Base-by-base conservation (phyloP, 768 basidiomycete genomes). In the Xerocomus spinulosus region DNA sequence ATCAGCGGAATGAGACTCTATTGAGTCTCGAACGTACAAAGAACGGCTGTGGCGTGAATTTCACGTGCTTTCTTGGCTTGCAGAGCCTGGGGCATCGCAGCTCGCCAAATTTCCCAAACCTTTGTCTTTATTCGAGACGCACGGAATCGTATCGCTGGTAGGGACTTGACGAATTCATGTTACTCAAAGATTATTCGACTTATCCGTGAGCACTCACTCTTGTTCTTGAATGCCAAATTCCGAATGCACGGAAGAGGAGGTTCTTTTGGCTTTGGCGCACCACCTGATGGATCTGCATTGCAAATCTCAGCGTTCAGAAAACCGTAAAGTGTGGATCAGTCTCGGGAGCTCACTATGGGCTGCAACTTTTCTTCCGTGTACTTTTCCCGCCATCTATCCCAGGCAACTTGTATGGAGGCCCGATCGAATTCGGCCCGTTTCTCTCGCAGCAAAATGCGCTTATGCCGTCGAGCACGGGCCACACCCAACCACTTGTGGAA, bases 321-420 rank as follows among this genome's bases (percentile, higher is more conserved):
- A n/a, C n/a, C n/a, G n/a, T n/a, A n/a, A 6, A 20, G 15, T n/a
- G 15, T 24, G 9, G 8, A 18, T 21, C n/a, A n/a, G 3, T 17
- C 20, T 17, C 21, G n/a, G 29, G 25, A 40, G 44, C 79, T 60
- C 48, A 88, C 87, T 58, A 85, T 64, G 13, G 85, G 83, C 23
- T 77, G 78, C 41, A 92, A 68, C 51, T 73, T 74, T 52, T 80
- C 80, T 42, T 84, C 79, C 52, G 72, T 75, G 62, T 81, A 89
- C 24, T 75, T 79, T 46, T 85, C 87, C 59, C 82, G 71, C 91
- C 91, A 93, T 57, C 72, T 83, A 46, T 89, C 85, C 88, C 88
- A 92, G 14, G 77, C 78, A 25, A 67, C 70, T 26, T 76, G 73
- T 25, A 84, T 67, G 23, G 73, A 59, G 13, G 70, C 69, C 13